phyloP scores from a whole-genome alignment of 2,329 filamentous ascomycete genomes.

The Leptosphaerulina australis region DNA sequence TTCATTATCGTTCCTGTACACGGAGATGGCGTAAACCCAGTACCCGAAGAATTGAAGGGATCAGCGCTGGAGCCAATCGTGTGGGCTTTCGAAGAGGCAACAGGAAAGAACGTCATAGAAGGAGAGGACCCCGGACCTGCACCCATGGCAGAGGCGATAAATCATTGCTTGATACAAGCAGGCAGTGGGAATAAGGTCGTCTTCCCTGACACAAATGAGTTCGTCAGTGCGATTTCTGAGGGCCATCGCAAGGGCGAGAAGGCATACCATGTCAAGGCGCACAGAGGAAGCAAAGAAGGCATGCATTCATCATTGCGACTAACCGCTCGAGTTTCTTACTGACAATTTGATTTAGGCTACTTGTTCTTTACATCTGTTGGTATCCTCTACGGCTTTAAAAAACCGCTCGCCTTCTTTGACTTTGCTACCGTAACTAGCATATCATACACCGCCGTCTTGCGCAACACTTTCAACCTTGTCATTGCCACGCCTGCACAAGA shows the following conservation, averaged over 20 bases:
- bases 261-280: slow-evolving; percentile 68
- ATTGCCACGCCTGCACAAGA: slow-evolving; percentile 61
- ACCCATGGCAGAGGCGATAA: slow-evolving; percentile 54
- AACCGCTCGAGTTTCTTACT: slow-evolving; percentile 6
- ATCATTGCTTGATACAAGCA: slow-evolving; percentile 52
- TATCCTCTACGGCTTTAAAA: slow-evolving; percentile 70
- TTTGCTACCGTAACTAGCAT: slow-evolving; percentile 65
- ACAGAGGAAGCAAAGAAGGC: slow-evolving; percentile 70
- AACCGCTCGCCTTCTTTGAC: slow-evolving; percentile 67
- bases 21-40: slow-evolving; percentile 56
- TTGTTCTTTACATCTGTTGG: slow-evolving; percentile 67
- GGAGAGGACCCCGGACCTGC: slow-evolving; percentile 51
- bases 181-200: slow-evolving; percentile 55
- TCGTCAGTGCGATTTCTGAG: slow-evolving; percentile 65
- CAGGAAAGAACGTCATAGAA: slow-evolving; percentile 51
- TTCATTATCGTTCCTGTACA: slow-evolving; percentile 65
- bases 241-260: slow-evolving; percentile 67
- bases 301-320: slow-evolving; percentile 15
- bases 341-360: slow-evolving; percentile 56
- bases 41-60: slow-evolving; percentile 48
- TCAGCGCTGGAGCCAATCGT: slow-evolving; percentile 61
- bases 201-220: slow-evolving; percentile 62
- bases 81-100: slow-evolving; percentile 64
- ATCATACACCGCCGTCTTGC: slow-evolving; percentile 68
- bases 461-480: slow-evolving; percentile 70